phyloP scores from a whole-genome alignment of 345 rosid genomes.

The Eucalyptus marginata region DNA sequence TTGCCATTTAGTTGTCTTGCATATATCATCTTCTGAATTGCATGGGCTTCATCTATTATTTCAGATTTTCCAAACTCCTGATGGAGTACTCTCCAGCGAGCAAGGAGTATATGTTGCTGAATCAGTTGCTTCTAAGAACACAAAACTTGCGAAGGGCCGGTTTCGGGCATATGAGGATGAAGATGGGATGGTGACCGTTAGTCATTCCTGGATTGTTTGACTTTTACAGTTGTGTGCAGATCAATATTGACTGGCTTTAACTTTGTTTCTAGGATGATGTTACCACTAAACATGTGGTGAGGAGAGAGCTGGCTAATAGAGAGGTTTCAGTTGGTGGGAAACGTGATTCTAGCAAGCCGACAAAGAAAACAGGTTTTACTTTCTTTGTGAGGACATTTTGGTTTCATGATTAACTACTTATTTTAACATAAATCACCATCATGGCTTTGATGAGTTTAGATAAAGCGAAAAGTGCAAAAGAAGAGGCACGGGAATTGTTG shows the following conservation, averaged over 20 bases:
- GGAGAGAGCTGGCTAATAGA: conserved; percentile 53
- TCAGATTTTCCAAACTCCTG: conserved; percentile 85
- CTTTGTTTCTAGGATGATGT: conserved; percentile 24
- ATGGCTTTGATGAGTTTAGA: conserved; percentile 24
- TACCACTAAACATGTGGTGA: conserved; percentile 37
- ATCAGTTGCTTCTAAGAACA: conserved; percentile 49
- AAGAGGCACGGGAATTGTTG: conserved; percentile 87
- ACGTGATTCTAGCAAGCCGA: conserved; percentile 51
- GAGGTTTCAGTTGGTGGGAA: conserved; percentile 43
- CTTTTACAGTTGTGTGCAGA: not conserved
- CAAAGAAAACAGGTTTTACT: conserved; percentile 57
- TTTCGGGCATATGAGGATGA: conserved; percentile 35
- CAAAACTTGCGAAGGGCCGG: conserved; percentile 53
- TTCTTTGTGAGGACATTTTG: not conserved
- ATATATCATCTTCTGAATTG: not conserved
- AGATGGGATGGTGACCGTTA: conserved; percentile 17
- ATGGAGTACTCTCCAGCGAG: conserved; percentile 81
- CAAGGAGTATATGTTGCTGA: conserved; percentile 86
- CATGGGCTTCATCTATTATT: not conserved
- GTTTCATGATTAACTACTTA: not conserved
- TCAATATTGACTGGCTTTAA: not conserved
- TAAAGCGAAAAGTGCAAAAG: conserved; percentile 86
- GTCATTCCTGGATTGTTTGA: not conserved
- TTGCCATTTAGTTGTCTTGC: not conserved
- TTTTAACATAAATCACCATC: not conserved